A percentile compares a stretch with the other conserved stretches of the same genome.
These are phyloP conservation scores for Passiflora organensis DNA, from an alignment of 345 rosid genomes.

Conservation along the genomic window DNA sequence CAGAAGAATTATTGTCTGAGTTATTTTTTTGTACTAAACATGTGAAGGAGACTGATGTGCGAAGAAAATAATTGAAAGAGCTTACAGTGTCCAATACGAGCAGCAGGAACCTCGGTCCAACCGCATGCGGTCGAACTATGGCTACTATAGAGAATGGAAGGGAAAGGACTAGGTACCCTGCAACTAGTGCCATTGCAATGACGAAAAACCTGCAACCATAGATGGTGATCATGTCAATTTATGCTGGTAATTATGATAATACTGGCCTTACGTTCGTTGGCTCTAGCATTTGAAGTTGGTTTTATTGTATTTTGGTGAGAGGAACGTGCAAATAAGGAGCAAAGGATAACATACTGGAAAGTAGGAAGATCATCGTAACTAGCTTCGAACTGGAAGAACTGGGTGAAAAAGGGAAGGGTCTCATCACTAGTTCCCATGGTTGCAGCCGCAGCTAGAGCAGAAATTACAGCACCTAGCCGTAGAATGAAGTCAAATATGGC, in stretches of 20 bases:
- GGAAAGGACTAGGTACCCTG: conserved; percentile 69
- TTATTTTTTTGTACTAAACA: not conserved
- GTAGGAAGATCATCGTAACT: conserved; percentile 64
- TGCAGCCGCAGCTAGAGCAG: conserved; percentile 50
- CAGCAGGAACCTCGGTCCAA: conserved; percentile 59
- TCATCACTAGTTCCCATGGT: conserved; percentile 74
- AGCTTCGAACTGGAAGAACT: conserved; percentile 90
- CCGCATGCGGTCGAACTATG: conserved; percentile 66
- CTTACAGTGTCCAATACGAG: conserved; percentile 60
- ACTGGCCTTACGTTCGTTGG: too few species aligned
- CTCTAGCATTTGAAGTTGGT: too few species aligned
- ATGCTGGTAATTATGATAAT: not conserved
- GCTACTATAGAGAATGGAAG: conserved; percentile 70
- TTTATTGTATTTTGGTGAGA: too few species aligned
- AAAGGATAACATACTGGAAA: conserved; percentile 39
- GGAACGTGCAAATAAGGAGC: not conserved
- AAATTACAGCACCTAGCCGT: conserved; percentile 49
- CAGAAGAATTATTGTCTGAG: not conserved
- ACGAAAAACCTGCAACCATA: conserved; percentile 62
- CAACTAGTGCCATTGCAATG: conserved; percentile 57
- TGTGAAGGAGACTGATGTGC: too few species aligned
- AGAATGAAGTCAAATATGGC: conserved; percentile 69
- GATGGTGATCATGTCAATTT: too few species aligned
- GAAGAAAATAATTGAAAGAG: not conserved
- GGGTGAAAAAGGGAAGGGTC: conserved; percentile 85